Percentiles rank a stretch among this genome's conserved stretches.
These are phyloP conservation scores for Moesziomyces sp. DNA, from an alignment of 1,284 basidiomycete genomes.

Conservation along the genomic window DNA sequence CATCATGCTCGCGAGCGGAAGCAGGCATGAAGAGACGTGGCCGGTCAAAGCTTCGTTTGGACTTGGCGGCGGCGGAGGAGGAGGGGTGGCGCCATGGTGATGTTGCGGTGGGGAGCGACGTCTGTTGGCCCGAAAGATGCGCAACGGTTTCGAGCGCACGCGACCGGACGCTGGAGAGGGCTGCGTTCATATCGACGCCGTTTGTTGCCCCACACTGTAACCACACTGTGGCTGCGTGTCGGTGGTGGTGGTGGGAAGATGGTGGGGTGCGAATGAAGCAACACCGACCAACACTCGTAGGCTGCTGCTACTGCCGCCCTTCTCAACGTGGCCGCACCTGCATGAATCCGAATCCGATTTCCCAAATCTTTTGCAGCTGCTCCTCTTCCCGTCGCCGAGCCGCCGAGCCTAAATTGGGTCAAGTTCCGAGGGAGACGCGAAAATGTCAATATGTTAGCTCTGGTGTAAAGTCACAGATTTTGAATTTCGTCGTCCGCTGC, in stretches of 20 bases:
- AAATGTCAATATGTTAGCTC: too few species aligned
- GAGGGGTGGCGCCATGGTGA: conserved; percentile 8
- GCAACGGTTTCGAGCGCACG: conserved; percentile 32
- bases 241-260: not conserved
- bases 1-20: not conserved
- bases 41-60: conserved; percentile 19
- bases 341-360: too few species aligned
- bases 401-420: too few species aligned
- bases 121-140: conserved; percentile 2
- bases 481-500: too few species aligned
- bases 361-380: too few species aligned
- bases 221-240: not conserved
- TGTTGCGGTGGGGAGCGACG: not conserved
- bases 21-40: conserved; percentile 24
- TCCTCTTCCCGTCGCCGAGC: too few species aligned
- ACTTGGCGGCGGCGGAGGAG: conserved; percentile 2
- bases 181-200: conserved; percentile 21
- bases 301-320: too few species aligned
- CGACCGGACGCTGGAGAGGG: conserved; percentile 25
- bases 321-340: too few species aligned
- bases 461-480: too few species aligned
- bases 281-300: too few species aligned
- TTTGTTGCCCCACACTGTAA: too few species aligned
- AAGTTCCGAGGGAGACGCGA: too few species aligned
- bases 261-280: not conserved